phyloP scores from a whole-genome alignment of 2,329 filamentous ascomycete genomes.

The Calonectria henricotiae region DNA sequence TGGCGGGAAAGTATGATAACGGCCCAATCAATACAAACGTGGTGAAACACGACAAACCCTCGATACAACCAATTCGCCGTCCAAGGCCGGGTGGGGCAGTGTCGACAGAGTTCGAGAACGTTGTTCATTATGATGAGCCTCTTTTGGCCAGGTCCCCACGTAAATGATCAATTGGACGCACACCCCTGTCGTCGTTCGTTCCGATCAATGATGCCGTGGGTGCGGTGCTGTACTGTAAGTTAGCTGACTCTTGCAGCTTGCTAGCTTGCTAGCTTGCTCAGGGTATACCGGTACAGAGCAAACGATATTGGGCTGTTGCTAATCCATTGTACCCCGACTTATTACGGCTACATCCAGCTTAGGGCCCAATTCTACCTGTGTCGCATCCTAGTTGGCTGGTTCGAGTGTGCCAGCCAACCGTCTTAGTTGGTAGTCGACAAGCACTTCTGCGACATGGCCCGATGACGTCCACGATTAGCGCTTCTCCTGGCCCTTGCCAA shows the following conservation, averaged over 20 bases:
- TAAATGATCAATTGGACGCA: no score
- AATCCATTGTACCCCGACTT: not conserved
- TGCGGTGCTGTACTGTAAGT: not conserved
- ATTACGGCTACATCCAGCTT: slow-evolving; percentile 12
- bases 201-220: slow-evolving; percentile 15
- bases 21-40: not conserved
- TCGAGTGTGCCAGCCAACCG: not conserved
- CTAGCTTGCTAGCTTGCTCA: not conserved
- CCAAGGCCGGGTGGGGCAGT: not conserved
- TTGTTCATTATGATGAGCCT: not conserved
- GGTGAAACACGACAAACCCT: slow-evolving; percentile 15
- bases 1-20: slow-evolving; percentile 13
- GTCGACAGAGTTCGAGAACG: slow-evolving; percentile 32
- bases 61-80: not conserved
- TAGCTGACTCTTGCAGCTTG: slow-evolving; percentile 5
- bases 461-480: slow-evolving; percentile 58
- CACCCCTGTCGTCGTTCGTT: slow-evolving; percentile 22
- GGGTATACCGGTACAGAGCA: not conserved
- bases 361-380: slow-evolving; percentile 14
- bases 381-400: slow-evolving; percentile 13
- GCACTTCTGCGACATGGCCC: slow-evolving; percentile 38
- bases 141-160: slow-evolving; percentile 14
- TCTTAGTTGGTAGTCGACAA: slow-evolving; percentile 21
- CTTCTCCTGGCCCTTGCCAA: slow-evolving; percentile 50
- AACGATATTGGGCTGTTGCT: slow-evolving; percentile 2